These are phyloP conservation scores for Xylaria curta DNA, from an alignment of 495 filamentous ascomycete genomes.

Conservation along the genomic window DNA sequence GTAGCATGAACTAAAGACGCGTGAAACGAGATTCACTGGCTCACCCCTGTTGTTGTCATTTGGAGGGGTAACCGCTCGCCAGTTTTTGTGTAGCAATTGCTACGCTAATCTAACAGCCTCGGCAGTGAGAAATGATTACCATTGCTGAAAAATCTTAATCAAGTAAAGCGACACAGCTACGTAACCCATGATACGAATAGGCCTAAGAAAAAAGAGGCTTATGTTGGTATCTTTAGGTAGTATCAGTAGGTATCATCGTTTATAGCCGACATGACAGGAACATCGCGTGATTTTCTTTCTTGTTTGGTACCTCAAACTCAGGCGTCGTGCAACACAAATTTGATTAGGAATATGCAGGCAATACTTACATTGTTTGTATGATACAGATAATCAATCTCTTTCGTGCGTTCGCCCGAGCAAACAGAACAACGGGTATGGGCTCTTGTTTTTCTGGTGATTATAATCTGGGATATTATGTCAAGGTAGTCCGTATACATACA, in stretches of 20 bases:
- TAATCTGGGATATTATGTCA: background rate
- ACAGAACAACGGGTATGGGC: background rate
- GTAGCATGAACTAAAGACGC: slow-evolving; percentile 9
- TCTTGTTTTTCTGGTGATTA: background rate
- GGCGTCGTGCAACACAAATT: background rate
- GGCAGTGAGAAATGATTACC: background rate
- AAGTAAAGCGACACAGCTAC: slow-evolving; percentile 4
- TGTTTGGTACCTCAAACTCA: background rate
- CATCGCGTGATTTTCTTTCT: background rate
- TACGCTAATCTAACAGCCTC: background rate
- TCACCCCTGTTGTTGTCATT: slow-evolving; percentile 1
- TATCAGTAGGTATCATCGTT: slow-evolving; percentile 9
- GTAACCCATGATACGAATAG: background rate
- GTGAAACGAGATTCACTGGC: slow-evolving; percentile 10
- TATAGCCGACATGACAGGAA: slow-evolving; percentile 20
- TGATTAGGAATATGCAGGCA: background rate
- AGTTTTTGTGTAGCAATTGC: slow-evolving; percentile 22
- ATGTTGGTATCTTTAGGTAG: slow-evolving; percentile 1
- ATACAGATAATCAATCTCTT: slow-evolving; percentile 12
- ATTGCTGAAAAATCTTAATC: background rate
- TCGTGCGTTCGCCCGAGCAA: background rate
- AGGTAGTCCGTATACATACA: background rate
- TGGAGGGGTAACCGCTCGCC: slow-evolving; percentile 1
- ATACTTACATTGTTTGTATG: background rate
- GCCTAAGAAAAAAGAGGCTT: background rate